Percentiles rank a stretch among this genome's conserved stretches.
phyloP scores from a whole-genome alignment of 1,139 yeast species.

The Lodderomyces oxycetoniae region DNA sequence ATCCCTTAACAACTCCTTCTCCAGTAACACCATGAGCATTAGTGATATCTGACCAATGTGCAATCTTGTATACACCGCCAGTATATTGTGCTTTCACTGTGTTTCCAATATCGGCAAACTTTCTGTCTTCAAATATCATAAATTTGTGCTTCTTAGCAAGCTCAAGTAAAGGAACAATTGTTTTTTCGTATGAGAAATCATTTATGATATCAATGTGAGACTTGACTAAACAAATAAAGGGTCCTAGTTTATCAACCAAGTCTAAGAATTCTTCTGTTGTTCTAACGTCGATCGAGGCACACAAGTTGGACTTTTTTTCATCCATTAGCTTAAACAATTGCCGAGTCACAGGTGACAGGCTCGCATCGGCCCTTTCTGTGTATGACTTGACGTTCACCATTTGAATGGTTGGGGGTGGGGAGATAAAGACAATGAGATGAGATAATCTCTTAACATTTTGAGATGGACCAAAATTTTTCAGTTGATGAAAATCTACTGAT shows the following conservation, averaged over 20 bases:
- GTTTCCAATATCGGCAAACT: conserved; percentile 98
- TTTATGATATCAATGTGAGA: conserved; percentile 92
- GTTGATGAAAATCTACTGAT: no score
- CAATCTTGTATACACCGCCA: conserved; percentile 85
- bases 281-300: conserved; percentile 93
- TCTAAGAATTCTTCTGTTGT: conserved; percentile 69
- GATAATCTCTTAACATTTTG: no score
- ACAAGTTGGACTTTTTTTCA: conserved; percentile 75
- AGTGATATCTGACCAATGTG: conserved; percentile 93
- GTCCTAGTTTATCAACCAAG: conserved; percentile 79
- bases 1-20: conserved; percentile 83
- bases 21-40: conserved; percentile 99
- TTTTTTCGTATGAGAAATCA: conserved; percentile 78
- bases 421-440: no score
- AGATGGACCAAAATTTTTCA: no score
- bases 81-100: conserved; percentile 92
- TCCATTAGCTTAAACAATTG: conserved; percentile 74
- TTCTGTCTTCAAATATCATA: conserved; percentile 90
- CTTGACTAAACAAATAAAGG: conserved; percentile 85
- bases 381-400: conserved; percentile 41
- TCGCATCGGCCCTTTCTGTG: conserved; percentile 63
- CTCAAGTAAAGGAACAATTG: conserved; percentile 67
- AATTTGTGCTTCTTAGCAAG: conserved; percentile 76
- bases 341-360: conserved; percentile 74
- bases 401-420: no score